Percentiles rank a stretch among this genome's conserved stretches.
Conservation (phyloP, 225 moss, liverwort and hornwort genomes). For the Marchantia paleacea region DNA sequence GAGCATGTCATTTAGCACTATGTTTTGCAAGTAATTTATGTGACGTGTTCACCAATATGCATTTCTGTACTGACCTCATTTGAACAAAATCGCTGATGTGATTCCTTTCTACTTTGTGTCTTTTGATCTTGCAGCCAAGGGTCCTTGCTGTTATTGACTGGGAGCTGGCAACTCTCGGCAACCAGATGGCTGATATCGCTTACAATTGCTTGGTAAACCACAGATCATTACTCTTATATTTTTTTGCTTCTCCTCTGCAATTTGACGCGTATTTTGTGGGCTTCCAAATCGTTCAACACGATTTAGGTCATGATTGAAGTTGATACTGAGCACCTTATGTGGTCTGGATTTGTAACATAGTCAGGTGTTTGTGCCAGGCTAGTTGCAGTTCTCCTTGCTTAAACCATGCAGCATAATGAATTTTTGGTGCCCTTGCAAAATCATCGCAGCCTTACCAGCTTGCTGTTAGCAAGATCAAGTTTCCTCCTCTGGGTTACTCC, state of each 20-base stretch:
- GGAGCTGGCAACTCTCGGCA: constrained; percentile 95
- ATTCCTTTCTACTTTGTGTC: background rate
- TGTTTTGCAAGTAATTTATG: no score
- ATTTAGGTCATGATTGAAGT: background rate
- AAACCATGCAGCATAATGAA: background rate
- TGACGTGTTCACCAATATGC: background rate
- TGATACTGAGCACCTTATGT: background rate
- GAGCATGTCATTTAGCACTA: background rate
- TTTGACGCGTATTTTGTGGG: background rate
- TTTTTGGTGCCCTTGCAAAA: background rate
- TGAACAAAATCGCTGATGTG: background rate
- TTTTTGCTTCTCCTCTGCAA: background rate
- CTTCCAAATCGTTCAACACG: background rate
- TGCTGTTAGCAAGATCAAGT: constrained; percentile 1
- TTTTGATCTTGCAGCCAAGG: constrained; percentile 50
- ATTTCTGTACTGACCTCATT: background rate
- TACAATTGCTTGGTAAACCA: constrained; percentile 77
- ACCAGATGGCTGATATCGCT: constrained; percentile 94
- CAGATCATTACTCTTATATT: background rate
- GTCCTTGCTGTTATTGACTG: constrained; percentile 93
- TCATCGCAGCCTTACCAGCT: constrained; percentile 64
- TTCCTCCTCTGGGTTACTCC: constrained; percentile 39
- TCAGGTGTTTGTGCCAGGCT: background rate
- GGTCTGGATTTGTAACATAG: background rate
- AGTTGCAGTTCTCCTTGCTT: background rate